Conservation (phyloP, 2,329 filamentous ascomycete species). For the Phaeosphaeriaceae sp. region DNA sequence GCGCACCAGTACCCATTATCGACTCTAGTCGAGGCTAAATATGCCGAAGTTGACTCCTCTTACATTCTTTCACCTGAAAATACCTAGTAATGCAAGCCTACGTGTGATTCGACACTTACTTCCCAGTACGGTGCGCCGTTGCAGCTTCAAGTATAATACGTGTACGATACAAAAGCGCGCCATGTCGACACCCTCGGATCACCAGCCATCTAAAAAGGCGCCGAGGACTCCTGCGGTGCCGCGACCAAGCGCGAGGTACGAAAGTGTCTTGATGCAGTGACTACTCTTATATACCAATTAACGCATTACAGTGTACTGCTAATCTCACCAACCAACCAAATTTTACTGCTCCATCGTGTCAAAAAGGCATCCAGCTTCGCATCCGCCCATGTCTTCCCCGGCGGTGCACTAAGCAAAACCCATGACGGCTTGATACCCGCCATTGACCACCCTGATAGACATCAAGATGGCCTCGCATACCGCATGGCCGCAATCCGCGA, state of each 20-base stretch:
- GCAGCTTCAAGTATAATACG: background rate
- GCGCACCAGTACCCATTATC: constrained; percentile 16
- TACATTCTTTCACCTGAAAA: constrained; percentile 16
- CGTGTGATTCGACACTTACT: background rate
- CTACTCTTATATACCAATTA: no score
- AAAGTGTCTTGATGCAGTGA: no score
- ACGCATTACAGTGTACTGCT: constrained; percentile 71
- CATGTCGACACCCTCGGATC: constrained; percentile 44
- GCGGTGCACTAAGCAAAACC: constrained; percentile 77
- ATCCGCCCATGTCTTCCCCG: constrained; percentile 93
- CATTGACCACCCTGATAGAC: constrained; percentile 60
- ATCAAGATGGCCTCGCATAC: constrained; percentile 75
- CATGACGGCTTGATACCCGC: constrained; percentile 73
- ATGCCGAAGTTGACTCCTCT: constrained; percentile 31
- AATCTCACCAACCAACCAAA: constrained; percentile 83
- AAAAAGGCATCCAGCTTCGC: constrained; percentile 83
- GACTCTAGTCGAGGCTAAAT: constrained; percentile 19
- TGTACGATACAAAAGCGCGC: constrained; percentile 15
- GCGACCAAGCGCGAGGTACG: constrained; percentile 70
- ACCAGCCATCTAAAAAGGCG: constrained; percentile 36
- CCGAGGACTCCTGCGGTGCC: constrained; percentile 54
- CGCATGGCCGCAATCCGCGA: constrained; percentile 85
- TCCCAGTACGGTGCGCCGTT: background rate
- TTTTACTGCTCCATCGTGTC: constrained; percentile 86
- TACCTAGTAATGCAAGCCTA: background rate